phyloP scores from a whole-genome alignment of 805 yeast genomes.

The Suhomyces faveliae region DNA sequence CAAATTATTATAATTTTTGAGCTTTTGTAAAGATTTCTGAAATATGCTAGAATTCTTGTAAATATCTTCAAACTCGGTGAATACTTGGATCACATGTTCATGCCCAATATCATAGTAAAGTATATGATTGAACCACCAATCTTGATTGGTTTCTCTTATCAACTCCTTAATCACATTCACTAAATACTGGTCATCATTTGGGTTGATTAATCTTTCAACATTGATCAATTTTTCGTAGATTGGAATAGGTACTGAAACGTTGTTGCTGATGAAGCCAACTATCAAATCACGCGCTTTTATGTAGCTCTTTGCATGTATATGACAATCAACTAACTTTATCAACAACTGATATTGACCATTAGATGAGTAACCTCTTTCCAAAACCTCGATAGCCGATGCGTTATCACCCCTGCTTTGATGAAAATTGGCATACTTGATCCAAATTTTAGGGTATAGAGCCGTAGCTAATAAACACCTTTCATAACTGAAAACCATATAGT shows the following conservation, averaged over 20 bases:
- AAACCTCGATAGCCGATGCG: constrained; percentile 38
- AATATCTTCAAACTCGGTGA: constrained; percentile 20
- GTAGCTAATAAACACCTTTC: constrained; percentile 50
- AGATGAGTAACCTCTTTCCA: constrained; percentile 35
- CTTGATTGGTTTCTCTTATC: constrained; percentile 31
- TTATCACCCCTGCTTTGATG: constrained; percentile 25
- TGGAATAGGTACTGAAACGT: constrained; percentile 28
- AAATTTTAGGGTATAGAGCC: constrained; percentile 45
- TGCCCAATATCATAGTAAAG: constrained; percentile 22
- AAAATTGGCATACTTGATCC: constrained; percentile 51
- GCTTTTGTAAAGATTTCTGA: constrained; percentile 8
- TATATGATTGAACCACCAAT: constrained; percentile 35
- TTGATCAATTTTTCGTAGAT: constrained; percentile 42
- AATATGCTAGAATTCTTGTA: constrained; percentile 11
- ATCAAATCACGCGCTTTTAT: constrained; percentile 38
- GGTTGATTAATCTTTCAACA: constrained; percentile 36
- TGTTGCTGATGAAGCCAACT: constrained; percentile 23
- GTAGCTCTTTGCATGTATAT: constrained; percentile 36
- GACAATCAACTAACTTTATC: constrained; percentile 45
- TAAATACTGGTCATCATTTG: constrained; percentile 24
- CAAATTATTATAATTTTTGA: background rate
- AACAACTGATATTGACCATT: constrained; percentile 29
- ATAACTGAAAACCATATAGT: constrained; percentile 34
- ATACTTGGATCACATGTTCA: constrained; percentile 19
- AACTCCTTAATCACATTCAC: constrained; percentile 27